Conservation (phyloP, 2,329 filamentous ascomycete genomes). For the Fusarium continuum region DNA sequence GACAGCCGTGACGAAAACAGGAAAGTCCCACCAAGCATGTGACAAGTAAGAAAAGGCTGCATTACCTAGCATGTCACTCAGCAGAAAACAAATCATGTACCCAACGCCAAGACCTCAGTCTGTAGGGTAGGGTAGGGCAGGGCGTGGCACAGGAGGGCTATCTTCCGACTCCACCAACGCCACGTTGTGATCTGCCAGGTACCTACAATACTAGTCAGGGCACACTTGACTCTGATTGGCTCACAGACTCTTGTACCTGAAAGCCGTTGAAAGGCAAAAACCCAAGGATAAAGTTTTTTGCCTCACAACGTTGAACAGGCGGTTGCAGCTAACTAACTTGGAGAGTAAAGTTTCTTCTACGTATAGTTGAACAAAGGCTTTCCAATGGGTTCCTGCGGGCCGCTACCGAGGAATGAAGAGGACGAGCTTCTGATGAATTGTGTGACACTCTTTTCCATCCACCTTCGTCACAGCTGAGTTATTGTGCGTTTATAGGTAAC, state of each 20-base stretch:
- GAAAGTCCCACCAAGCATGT: neutral
- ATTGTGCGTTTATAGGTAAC: neutral
- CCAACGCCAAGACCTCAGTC: neutral
- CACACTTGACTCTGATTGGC: slow-evolving; percentile 21
- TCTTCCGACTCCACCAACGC: slow-evolving; percentile 17
- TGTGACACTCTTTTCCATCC: slow-evolving; percentile 7
- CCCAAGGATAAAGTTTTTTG: slow-evolving; percentile 20
- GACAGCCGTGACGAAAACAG: slow-evolving; percentile 1
- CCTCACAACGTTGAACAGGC: slow-evolving; percentile 7
- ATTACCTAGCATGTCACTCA: slow-evolving; percentile 8
- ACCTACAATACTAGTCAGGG: slow-evolving; percentile 37
- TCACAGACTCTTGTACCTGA: neutral
- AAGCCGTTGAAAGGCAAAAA: slow-evolving; percentile 25
- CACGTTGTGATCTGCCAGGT: slow-evolving; percentile 39
- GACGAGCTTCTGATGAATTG: neutral
- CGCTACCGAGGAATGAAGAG: slow-evolving; percentile 14
- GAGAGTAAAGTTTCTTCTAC: slow-evolving; percentile 12
- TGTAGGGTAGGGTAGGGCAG: slow-evolving; percentile 25
- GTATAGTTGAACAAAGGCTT: neutral
- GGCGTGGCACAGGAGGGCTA: no score
- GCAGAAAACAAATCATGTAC: neutral
- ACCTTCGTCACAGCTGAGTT: slow-evolving; percentile 9
- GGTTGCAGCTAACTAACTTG: neutral
- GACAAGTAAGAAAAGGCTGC: neutral
- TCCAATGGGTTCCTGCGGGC: slow-evolving; percentile 5